Evolutionary conservation across 2,329 filamentous ascomycete species (phyloP), one percentile per base, ranked within the genome.

Genomic region (Aureobasidium sp.): DNA sequence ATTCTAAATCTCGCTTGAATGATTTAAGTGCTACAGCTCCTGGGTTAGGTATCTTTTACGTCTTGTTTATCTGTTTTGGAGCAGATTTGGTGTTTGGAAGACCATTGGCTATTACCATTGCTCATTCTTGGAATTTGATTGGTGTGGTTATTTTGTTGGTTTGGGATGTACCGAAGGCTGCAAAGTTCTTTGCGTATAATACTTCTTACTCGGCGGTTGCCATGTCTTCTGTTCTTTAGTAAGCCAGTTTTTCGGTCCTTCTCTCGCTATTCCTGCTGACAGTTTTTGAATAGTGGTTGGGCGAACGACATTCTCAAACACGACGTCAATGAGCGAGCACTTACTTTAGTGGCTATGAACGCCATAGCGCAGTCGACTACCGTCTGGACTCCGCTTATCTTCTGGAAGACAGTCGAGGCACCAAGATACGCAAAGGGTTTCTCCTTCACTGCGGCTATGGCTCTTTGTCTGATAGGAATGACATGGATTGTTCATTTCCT

Each of bases 11-110:
- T 1, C 73, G 72, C 13, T 69, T 84, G 53, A 84, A 83, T 66
- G 74, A 82, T 54, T 71, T 84, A 0, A 79, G 79, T 1, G 75
- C 80, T 2, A 80, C 80, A 8, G 75, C 80, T 0, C 81, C 82
- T 0, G 82, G 76, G 0, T 66, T 85, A 0, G 83, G 82, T 0
- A 85, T 85, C 2, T 79, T 84, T 60, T 85, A 82, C 65, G 79
- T 77, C 0, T 85, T 0, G n/a, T 74, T 80, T 44, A 74, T 83
- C 30, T 81, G 78, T 67, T 85, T 86, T 64, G 74, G 76, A 0
- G 82, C 81, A 0, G 83, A 83, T 68, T 73, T 84, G 1, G 65
- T 81, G 2, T 69, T 81, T 4, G 81, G 81, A 0, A 81, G 78
- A 0, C 78, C 79, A 0, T 82, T 80, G 74, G 83, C 79, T 0